Evolutionary conservation across 371 early-diverging fungal species (phyloP).

Genomic region (Actinomortierella ambigua): DNA sequence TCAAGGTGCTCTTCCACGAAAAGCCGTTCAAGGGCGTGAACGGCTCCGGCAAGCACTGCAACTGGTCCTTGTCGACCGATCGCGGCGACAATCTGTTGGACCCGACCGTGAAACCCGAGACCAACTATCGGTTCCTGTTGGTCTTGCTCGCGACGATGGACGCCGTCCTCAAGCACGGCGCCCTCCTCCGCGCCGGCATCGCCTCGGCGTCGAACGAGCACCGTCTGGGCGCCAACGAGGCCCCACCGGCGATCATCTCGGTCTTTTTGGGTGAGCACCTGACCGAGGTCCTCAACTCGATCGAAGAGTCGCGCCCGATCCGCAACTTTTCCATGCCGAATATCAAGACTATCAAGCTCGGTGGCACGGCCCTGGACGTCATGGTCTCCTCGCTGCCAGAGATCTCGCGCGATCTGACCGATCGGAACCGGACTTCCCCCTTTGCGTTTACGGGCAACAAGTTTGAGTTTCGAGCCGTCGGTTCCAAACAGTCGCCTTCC

Average conservation of each 20-base stretch:
- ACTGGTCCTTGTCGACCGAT: conserved; percentile 96
- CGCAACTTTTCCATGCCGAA: conserved; percentile 79
- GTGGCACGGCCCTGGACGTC: conserved; percentile 95
- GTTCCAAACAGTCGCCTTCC: conserved; percentile 95
- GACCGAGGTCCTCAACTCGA: conserved; percentile 88
- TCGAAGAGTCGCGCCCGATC: conserved; percentile 85
- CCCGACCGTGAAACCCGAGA: conserved; percentile 89
- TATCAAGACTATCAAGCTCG: conserved; percentile 86
- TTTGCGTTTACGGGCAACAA: conserved; percentile 99
- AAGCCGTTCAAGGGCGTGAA: conserved; percentile 98
- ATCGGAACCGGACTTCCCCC: conserved; percentile 98
- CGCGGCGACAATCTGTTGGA: conserved; percentile 93
- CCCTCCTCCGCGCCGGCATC: conserved; percentile 86
- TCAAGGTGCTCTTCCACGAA: conserved; percentile 96
- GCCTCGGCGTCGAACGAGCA: conserved; percentile 94
- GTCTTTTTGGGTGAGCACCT: conserved; percentile 95
- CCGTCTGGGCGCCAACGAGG: conserved; percentile 97
- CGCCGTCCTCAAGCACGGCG: conserved; percentile 87
- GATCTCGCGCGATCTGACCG: conserved; percentile 94
- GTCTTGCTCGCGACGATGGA: conserved; percentile 89
- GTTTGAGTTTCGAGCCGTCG: conserved; percentile 98
- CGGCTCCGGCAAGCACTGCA: conserved; percentile 98
- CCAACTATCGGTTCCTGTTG: conserved; percentile 93
- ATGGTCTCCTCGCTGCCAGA: conserved; percentile 91
- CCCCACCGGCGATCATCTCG: conserved; percentile 96